Evolutionary conservation across 306 rosid genomes (phyloP).

Genomic region (Prunus fruticosa): DNA sequence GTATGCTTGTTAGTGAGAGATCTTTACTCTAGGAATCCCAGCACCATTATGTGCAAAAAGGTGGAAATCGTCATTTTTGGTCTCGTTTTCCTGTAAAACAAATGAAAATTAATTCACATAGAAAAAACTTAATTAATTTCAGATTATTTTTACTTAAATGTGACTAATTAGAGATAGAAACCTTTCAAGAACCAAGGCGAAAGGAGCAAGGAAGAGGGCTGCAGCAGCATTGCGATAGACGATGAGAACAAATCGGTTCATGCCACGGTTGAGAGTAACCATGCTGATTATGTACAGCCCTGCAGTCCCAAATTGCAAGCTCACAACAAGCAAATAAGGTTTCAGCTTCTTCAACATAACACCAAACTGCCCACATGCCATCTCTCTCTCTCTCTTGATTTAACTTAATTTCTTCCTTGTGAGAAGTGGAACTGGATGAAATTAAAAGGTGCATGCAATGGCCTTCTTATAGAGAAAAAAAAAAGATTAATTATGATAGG

Average conservation of each 20-base stretch:
- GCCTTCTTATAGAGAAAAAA: constrained; percentile 19
- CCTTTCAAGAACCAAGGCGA: constrained; percentile 66
- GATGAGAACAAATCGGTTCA: constrained; percentile 60
- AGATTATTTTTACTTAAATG: background rate
- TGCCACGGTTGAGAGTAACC: constrained; percentile 55
- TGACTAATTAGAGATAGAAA: background rate
- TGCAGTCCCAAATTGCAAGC: constrained; percentile 59
- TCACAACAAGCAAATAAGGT: constrained; percentile 55
- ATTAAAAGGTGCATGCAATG: background rate
- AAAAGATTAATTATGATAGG: background rate
- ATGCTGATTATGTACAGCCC: constrained; percentile 48
- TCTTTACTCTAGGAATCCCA: constrained; percentile 67
- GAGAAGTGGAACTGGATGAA: background rate
- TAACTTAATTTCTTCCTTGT: background rate
- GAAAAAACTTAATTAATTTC: background rate
- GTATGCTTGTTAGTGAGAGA: constrained; percentile 1
- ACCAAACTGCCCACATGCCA: background rate
- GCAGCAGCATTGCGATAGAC: constrained; percentile 65
- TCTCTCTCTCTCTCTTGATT: constrained; percentile 19
- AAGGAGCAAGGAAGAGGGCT: constrained; percentile 56
- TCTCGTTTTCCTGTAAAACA: constrained; percentile 55
- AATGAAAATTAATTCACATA: background rate
- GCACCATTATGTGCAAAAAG: constrained; percentile 50
- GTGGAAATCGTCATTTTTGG: constrained; percentile 62
- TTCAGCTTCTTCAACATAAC: constrained; percentile 34